Evolutionary conservation across 495 filamentous ascomycete species (phyloP), one percentile per base, ranked within the genome.

Genomic region (Talaromyces wortmannii): DNA sequence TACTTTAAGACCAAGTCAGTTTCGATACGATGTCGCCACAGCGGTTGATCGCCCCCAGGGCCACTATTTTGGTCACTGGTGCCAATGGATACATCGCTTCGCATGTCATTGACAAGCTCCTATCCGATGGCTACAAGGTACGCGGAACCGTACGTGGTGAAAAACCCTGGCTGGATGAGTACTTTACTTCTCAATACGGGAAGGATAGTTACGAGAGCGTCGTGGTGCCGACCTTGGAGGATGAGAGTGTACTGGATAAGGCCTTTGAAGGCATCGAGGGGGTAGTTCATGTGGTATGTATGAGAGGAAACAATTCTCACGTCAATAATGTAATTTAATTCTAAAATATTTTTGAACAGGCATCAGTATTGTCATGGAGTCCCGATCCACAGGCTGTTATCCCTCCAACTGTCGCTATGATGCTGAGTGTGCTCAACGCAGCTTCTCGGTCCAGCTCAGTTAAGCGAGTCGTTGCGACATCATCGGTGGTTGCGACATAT

Each of bases 41-140:
- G 23, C 23, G 23, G 23, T 23, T 23, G 23, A 23, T 23, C 23
- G 23, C 23, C 4, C 15, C 7, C 2, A 55, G 55, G 31, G 53
- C 55, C 10, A 45, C 45, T 42, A 58, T 80, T 50, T 67, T 84
- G 15, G 73, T 86, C 30, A 85, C 79, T 6, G 80, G 80, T 13
- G 72, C 65, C 17, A 84, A 78, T 59, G 81, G 81, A 47, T 79
- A 70, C 55, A 78, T 84, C 52, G 81, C 63, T 16, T 77, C 73
- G 29, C 77, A 84, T 53, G 63, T 77, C 17, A 70, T 69, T 50
- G 66, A 81, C 60, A 60, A 75, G 32, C 61, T 83, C 12, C 72
- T 85, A 7, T 53, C 61, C 8, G 64, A 71, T 5, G 78, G 78
- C 43, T 83, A 79, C 56, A 59, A 57, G 12, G 78, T 84, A 17